phyloP scores from a whole-genome alignment of 805 yeast genomes.

The Brettanomyces sp. region DNA sequence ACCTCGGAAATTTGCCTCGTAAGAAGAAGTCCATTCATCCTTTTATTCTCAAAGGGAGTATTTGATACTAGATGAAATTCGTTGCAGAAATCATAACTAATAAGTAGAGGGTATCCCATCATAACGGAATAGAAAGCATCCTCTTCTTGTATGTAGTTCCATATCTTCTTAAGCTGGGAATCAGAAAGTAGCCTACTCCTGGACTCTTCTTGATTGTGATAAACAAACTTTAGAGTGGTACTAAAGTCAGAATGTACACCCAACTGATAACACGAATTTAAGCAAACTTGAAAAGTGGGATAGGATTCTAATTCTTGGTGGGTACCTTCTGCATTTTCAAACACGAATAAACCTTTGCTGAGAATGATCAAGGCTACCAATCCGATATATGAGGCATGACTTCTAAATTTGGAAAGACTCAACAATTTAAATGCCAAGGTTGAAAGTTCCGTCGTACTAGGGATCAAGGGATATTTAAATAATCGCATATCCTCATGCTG shows the following conservation, averaged over 20 bases:
- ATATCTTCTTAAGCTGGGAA: slow-evolving; percentile 1
- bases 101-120: slow-evolving; percentile 7
- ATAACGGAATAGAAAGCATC: slow-evolving; percentile 7
- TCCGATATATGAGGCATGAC: slow-evolving; percentile 3
- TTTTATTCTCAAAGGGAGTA: neutral
- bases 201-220: neutral
- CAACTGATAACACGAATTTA: slow-evolving; percentile 4
- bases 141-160: slow-evolving; percentile 9
- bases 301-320: slow-evolving; percentile 5
- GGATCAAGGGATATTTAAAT: neutral
- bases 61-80: neutral
- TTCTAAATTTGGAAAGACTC: slow-evolving; percentile 5
- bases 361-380: slow-evolving; percentile 6
- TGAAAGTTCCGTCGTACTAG: neutral
- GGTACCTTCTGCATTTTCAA: slow-evolving; percentile 7
- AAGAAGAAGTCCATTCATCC: neutral
- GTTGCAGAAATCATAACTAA: slow-evolving; percentile 9
- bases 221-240: neutral
- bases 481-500: neutral
- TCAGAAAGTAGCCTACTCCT: neutral
- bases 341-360: slow-evolving; percentile 6
- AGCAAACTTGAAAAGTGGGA: slow-evolving; percentile 7
- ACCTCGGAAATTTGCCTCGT: neutral
- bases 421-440: slow-evolving; percentile 4
- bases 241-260: slow-evolving; percentile 4